Conservation (phyloP, 257 asterid genomes). For the Solanum ossicruentum region DNA sequence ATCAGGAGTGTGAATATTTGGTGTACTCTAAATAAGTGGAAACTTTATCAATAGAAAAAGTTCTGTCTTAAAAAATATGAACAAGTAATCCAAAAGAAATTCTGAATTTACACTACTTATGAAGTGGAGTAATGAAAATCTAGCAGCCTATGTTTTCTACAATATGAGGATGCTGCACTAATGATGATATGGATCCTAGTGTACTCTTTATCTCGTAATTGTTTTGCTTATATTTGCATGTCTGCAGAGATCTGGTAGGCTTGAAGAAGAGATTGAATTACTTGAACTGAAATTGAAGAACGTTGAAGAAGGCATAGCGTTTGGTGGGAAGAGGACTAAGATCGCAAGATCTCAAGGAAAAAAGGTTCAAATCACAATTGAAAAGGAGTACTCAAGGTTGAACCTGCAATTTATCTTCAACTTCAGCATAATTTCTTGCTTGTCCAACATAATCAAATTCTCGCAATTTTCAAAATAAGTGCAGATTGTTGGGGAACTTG, state of each 20-base stretch:
- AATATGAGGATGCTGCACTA: neutral
- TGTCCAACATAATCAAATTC: neutral
- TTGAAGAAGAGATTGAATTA: conserved; percentile 60
- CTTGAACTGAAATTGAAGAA: conserved; percentile 53
- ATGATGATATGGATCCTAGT: neutral
- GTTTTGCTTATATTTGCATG: neutral
- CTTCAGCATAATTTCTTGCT: neutral
- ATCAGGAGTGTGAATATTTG: neutral
- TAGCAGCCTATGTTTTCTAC: neutral
- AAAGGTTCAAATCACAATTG: conserved; percentile 57
- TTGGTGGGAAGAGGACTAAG: conserved; percentile 67
- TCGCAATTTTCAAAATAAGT: neutral
- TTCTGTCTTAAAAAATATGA: neutral
- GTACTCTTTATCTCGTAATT: neutral
- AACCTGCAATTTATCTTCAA: neutral
- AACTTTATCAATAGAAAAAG: neutral
- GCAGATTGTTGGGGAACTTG: conserved; percentile 80
- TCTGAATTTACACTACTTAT: neutral
- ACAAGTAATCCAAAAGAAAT: neutral
- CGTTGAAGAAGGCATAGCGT: conserved; percentile 57
- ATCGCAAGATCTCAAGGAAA: conserved; percentile 83
- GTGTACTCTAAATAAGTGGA: neutral
- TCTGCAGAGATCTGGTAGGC: conserved; percentile 71
- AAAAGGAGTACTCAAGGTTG: conserved; percentile 82
- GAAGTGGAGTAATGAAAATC: neutral